Base-by-base conservation (phyloP, 495 filamentous ascomycete genomes). In the Parathielavia hyrcaniae region DNA sequence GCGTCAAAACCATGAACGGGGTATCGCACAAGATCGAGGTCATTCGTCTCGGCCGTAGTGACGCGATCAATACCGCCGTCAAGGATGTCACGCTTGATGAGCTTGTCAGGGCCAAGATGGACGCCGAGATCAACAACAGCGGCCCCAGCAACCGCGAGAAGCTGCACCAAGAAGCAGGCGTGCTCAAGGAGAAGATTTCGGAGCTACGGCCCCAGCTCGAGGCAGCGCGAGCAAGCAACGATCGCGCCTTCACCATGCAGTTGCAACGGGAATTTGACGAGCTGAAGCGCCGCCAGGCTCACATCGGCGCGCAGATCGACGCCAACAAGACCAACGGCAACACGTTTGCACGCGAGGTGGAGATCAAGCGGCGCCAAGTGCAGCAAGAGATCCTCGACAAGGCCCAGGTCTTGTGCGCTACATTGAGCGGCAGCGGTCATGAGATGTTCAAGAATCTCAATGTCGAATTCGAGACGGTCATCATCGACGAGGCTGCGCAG, bases 401-500 rank as follows among this genome's bases (percentile, higher is more conserved):
- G 22, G 89, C 93, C 12, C 87, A 97, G 72, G 86, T 97, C 32
- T 86, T 98, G 43, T 98, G 93, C 69, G 88, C 93, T 22, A 98
- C 93, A 0, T 84, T 98, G 53, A 96, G 90, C 68, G 93, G 91
- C 53, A 91, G 87, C 72, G 93, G 93, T 16, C 95, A 97, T 63
- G 95, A 98, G 50, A 96, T 98, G 86, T 95, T 98, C 75, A 90
- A 91, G 72, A 86, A 85, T 62, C 73, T 97, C 50, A 91, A 88
- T 63, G 90, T 97, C 52, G 93, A 97, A 69, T 97, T 98, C 61
- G 93, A 98, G 72, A 97, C 93, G 0, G 93, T 98, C 60, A 87
- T 98, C 65, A 96, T 98, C 65, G 93, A 98, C 65, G 93, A 98
- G 77, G 93, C 93, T 2, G 93, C 93, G 19, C 93, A 98, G 76